Conservation (phyloP, 257 asterid species). For the Forsythia viridissima region DNA sequence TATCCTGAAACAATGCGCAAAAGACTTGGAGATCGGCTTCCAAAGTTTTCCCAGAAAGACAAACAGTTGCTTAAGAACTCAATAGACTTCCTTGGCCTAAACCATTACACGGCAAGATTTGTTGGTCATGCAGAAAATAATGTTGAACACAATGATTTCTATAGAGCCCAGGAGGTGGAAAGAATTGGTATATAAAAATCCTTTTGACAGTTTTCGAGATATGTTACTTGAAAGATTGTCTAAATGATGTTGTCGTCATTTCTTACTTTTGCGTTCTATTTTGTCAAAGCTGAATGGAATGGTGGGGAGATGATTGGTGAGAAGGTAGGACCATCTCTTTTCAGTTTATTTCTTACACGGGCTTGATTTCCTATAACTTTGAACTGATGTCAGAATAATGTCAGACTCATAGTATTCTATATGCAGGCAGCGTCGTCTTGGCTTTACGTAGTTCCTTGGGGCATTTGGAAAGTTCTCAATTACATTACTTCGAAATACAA, state of each 20-base stretch:
- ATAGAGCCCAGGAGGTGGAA: conserved; percentile 48
- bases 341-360: conserved; percentile 3
- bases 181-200: conserved; percentile 42
- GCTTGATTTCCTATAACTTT: conserved; percentile 5
- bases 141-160: conserved; percentile 42
- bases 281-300: conserved; percentile 49
- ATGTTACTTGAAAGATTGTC: neutral
- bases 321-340: conserved; percentile 35
- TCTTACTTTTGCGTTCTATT: conserved; percentile 19
- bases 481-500: conserved; percentile 44
- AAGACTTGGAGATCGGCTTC: conserved; percentile 50
- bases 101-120: conserved; percentile 57
- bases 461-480: conserved; percentile 48
- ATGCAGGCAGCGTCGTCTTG: conserved; percentile 57
- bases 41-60: conserved; percentile 47
- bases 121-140: conserved; percentile 38
- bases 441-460: conserved; percentile 63
- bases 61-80: conserved; percentile 46
- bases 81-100: conserved; percentile 55
- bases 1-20: conserved; percentile 55
- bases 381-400: neutral
- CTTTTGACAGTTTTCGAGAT: neutral
- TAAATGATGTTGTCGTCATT: neutral
- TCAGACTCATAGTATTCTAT: conserved; percentile 11
- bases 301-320: conserved; percentile 53